Evolutionary conservation across 805 yeast genomes (phyloP).

Genomic region (Starmerella cellae): DNA sequence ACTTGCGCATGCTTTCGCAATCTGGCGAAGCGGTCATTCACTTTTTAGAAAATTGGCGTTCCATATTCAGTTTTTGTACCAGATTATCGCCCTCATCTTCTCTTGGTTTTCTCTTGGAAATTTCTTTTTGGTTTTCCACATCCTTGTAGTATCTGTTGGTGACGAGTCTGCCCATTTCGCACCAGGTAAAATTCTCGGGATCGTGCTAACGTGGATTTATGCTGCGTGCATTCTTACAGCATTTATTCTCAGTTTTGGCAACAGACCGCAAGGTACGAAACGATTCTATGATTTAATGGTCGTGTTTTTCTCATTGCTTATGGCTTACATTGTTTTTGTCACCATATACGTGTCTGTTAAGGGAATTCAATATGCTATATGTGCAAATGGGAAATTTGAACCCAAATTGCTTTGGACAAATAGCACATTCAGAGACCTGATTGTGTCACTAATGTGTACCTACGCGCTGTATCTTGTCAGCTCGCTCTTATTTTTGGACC

Average conservation of each 20-base stretch:
- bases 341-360: conserved; percentile 67
- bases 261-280: conserved; percentile 83
- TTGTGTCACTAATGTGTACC: conserved; percentile 76
- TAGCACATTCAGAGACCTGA: conserved; percentile 67
- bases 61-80: conserved; percentile 69
- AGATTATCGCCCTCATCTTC: conserved; percentile 56
- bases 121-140: conserved; percentile 78
- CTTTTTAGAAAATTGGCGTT: conserved; percentile 52
- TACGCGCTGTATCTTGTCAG: conserved; percentile 68
- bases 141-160: conserved; percentile 68
- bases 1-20: conserved; percentile 56
- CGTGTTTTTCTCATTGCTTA: conserved; percentile 67
- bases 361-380: conserved; percentile 47
- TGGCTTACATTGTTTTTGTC: conserved; percentile 82
- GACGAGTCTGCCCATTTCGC: conserved; percentile 45
- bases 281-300: conserved; percentile 63
- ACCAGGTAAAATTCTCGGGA: conserved; percentile 66
- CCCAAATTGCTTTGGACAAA: conserved; percentile 28
- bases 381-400: conserved; percentile 36
- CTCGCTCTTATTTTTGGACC: conserved; percentile 72
- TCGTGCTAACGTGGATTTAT: conserved; percentile 74
- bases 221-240: conserved; percentile 69
- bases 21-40: conserved; percentile 68
- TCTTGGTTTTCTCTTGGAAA: conserved; percentile 91
- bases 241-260: conserved; percentile 83